phyloP scores from a whole-genome alignment of 352 stramenopile species.

The Pythium aphanidermatum region DNA sequence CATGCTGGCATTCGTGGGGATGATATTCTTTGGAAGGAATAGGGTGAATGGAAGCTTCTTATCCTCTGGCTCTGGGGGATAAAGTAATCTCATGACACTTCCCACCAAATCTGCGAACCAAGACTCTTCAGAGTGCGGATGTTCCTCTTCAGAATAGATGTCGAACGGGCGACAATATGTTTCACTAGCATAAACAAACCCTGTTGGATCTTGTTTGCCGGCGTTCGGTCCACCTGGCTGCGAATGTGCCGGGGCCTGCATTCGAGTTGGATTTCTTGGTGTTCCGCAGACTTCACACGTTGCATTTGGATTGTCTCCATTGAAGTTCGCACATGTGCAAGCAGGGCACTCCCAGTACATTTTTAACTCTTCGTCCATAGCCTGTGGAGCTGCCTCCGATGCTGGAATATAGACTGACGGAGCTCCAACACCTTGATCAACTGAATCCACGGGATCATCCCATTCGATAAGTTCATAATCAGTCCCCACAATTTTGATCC shows the following conservation, averaged over 20 bases:
- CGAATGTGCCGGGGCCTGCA: conserved; percentile 12
- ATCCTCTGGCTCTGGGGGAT: conserved; percentile 64
- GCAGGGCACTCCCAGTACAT: conserved; percentile 87
- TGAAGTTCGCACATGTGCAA: conserved; percentile 85
- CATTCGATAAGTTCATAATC: conserved; percentile 86
- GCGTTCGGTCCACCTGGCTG: conserved; percentile 4
- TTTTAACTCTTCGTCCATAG: conserved; percentile 44
- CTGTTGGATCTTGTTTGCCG: conserved; percentile 21
- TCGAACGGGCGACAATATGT: conserved; percentile 69
- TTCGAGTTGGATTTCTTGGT: conserved; percentile 22
- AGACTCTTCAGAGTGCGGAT: conserved; percentile 49
- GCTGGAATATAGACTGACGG: conserved; percentile 39
- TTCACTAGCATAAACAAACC: conserved; percentile 59
- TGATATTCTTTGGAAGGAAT: conserved; percentile 55
- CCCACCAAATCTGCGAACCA: conserved; percentile 76
- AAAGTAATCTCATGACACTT: conserved; percentile 50
- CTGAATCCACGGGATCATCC: conserved; percentile 68
- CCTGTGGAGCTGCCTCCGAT: conserved; percentile 7
- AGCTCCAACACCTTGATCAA: conserved; percentile 78
- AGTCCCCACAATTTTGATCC: conserved; percentile 86
- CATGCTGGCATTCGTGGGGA: conserved; percentile 32
- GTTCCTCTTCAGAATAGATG: conserved; percentile 76
- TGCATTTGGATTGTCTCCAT: conserved; percentile 73
- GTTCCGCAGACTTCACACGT: conserved; percentile 77
- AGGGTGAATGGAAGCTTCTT: conserved; percentile 78